These are phyloP conservation scores for Fomitopsis schrenkii DNA, from an alignment of 1,284 basidiomycete species.

Conservation along the genomic window DNA sequence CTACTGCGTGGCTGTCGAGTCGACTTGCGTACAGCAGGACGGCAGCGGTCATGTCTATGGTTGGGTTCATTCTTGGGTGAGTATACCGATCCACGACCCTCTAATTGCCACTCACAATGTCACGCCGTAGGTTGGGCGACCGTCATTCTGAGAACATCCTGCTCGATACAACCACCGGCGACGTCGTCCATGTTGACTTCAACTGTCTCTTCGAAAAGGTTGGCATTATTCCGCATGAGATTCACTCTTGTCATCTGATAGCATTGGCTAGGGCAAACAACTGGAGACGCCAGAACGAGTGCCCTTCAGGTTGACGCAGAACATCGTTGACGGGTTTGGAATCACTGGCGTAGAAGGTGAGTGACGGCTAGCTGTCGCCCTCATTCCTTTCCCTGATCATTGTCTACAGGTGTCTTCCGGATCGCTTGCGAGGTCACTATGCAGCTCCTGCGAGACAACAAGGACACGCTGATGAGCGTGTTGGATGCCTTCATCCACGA, in stretches of 20 bases:
- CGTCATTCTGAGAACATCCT: slow-evolving; percentile 97
- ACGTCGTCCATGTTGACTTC: slow-evolving; percentile 96
- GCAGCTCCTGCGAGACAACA: slow-evolving; percentile 85
- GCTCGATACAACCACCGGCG: slow-evolving; percentile 85
- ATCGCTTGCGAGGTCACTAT: slow-evolving; percentile 92
- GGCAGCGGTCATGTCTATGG: slow-evolving; percentile 98
- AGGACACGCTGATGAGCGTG: slow-evolving; percentile 93
- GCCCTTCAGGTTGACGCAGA: slow-evolving; percentile 95
- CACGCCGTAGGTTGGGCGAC: slow-evolving; percentile 80
- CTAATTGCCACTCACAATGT: too few relatives aligned
- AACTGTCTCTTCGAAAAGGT: slow-evolving; percentile 98
- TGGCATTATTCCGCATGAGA: slow-evolving; percentile 2
- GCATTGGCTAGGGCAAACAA: slow-evolving; percentile 64
- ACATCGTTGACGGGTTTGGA: slow-evolving; percentile 90
- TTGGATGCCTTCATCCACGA: slow-evolving; percentile 98
- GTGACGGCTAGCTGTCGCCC: slow-evolving; percentile 10
- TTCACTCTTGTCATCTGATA: neutral
- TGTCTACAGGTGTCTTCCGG: slow-evolving; percentile 76
- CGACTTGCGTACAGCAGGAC: slow-evolving; percentile 87
- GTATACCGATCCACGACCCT: slow-evolving; percentile 17
- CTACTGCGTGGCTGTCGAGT: slow-evolving; percentile 90
- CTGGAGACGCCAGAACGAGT: slow-evolving; percentile 92
- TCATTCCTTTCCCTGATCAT: neutral
- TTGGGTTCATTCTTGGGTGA: slow-evolving; percentile 95
- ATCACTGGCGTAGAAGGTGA: slow-evolving; percentile 90